Conservation (phyloP, 2,329 filamentous ascomycete genomes). For the Colletotrichum truncatum region DNA sequence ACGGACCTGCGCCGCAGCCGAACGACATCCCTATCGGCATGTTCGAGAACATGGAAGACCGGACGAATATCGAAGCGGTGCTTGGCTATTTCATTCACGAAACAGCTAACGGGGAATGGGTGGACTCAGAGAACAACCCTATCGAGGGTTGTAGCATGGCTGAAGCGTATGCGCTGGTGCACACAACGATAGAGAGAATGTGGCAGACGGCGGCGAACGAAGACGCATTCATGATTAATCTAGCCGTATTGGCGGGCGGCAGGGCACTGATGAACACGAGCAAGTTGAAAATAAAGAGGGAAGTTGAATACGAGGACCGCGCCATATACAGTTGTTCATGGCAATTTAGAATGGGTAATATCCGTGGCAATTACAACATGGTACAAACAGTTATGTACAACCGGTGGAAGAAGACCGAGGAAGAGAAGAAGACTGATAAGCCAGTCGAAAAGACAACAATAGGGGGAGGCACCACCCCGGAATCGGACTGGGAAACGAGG, state of each 20-base stretch:
- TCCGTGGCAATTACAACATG: conserved; percentile 63
- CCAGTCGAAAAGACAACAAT: conserved; percentile 13
- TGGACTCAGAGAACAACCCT: conserved; percentile 53
- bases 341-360: conserved; percentile 64
- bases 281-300: conserved; percentile 50
- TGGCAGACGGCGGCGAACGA: conserved; percentile 58
- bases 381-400: conserved; percentile 55
- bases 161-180: conserved; percentile 63
- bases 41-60: conserved; percentile 48
- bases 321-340: conserved; percentile 62
- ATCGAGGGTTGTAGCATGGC: conserved; percentile 56
- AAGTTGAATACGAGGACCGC: conserved; percentile 51
- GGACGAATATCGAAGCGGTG: conserved; percentile 67
- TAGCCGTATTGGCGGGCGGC: conserved; percentile 65
- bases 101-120: conserved; percentile 61
- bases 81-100: conserved; percentile 62
- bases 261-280: conserved; percentile 56
- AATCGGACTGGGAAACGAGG: conserved; percentile 56
- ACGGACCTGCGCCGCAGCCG: not conserved
- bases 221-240: conserved; percentile 67
- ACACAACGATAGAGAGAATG: conserved; percentile 62
- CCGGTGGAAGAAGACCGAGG: conserved; percentile 47
- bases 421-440: conserved; percentile 41
- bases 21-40: conserved; percentile 31
- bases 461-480: not conserved